Base-by-base conservation (phyloP, 176 grass and related monocot genomes). In the Oryza longistaminata region DNA sequence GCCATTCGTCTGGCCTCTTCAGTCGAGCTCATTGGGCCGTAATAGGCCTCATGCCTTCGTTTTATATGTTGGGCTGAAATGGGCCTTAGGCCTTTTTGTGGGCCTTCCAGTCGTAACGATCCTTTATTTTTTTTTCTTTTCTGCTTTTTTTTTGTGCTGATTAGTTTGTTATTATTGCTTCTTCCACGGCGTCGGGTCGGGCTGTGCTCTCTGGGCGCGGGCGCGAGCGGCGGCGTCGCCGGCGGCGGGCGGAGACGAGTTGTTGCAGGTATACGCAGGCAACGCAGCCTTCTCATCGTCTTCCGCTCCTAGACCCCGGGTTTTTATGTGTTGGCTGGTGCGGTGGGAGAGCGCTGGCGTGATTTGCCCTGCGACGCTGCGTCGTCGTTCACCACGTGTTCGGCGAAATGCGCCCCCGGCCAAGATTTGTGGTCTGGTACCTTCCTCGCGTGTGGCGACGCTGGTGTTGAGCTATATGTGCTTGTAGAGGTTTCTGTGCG, bases 351-450 rank as follows among this genome's bases (percentile, higher is more conserved):
- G n/a, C 58, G 35, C 5, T 37, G 35, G 35, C 9, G 7, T 62
- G 58, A 5, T 62, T 62, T 22, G 0, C 58, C 8, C n/a, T 62
- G 58, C 58, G 21, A 19, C n/a, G 8, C 24, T 62, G 58, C 19
- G 19, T 11, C 1, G 27, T 31, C 11, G 64, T 21, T 55, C 83
- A 34, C 78, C 34, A 72, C 43, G 6, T 77, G 83, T 77, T 90
- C 66, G 73, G 76, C 24, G 43, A 44, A 86, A 90, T 86, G 78
- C 33, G 33, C 77, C 66, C 9, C 1, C 31, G 49, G 3, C 21
- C 7, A 42, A 15, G 17, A 6, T n/a, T 19, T 49, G 17, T 24
- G 78, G 12, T 7, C 27, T 60, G 3, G 62, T 19, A 8, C 70
- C 14, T 83, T 70, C 26, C 26, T 22, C 31, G 46, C 13, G 68